A percentile compares a stretch with the other conserved stretches of the same genome.
Evolutionary conservation across 768 basidiomycete species (phyloP).

Genomic region (Trametes elegans): DNA sequence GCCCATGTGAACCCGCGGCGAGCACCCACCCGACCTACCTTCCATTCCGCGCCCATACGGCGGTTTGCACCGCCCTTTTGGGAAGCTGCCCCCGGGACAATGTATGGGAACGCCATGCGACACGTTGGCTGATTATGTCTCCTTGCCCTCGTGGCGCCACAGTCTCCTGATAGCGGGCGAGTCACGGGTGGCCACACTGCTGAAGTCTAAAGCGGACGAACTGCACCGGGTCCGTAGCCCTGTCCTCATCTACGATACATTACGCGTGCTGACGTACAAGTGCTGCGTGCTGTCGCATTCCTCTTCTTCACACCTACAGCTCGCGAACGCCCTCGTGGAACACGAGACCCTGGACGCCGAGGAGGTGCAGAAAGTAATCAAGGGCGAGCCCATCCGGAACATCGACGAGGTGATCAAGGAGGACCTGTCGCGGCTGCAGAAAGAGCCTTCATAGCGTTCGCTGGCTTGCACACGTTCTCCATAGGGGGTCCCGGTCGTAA

Average conservation of each 20-base stretch:
- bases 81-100: too few species aligned
- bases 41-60: conserved; percentile 1
- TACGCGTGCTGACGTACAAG: conserved; percentile 5
- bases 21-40: conserved; percentile 2
- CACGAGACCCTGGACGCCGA: conserved; percentile 89
- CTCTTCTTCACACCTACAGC: conserved; percentile 47
- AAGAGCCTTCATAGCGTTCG: conserved; percentile 19
- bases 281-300: conserved; percentile 3
- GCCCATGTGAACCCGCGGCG: conserved; percentile 13
- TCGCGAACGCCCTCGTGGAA: conserved; percentile 90
- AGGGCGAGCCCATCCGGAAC: conserved; percentile 74
- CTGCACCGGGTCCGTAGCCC: conserved; percentile 41
- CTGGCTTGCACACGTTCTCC: neutral
- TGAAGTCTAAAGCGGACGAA: conserved; percentile 44
- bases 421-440: conserved; percentile 35
- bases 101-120: too few species aligned
- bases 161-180: conserved; percentile 51
- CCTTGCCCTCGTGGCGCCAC: conserved; percentile 16
- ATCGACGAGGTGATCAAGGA: conserved; percentile 66
- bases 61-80: neutral
- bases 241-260: conserved; percentile 7
- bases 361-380: conserved; percentile 84
- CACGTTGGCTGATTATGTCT: conserved; percentile 8
- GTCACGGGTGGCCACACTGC: conserved; percentile 38
- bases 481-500: conserved; percentile 8